A percentile compares a stretch with the other conserved stretches of the same genome.
These are phyloP conservation scores for Artemisia princeps DNA, from an alignment of 140 eudicot genomes.

Conservation along the genomic window DNA sequence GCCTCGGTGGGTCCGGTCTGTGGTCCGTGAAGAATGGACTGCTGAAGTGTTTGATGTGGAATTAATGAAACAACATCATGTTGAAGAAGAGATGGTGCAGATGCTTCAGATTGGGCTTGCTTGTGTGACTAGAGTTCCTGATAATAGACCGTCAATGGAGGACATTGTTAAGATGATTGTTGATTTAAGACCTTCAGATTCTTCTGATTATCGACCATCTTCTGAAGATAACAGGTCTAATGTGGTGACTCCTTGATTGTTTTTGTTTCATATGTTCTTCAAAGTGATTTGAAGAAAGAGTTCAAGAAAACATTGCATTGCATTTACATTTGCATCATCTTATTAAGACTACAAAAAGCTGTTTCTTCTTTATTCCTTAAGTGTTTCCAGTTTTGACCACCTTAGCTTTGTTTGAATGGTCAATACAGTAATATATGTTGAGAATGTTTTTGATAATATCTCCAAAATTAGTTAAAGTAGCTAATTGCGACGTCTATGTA, in stretches of 20 bases:
- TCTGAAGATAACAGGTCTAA: constrained; percentile 57
- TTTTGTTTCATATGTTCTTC: not conserved
- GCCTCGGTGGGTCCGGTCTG: constrained; percentile 84
- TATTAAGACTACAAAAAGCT: constrained; percentile 2
- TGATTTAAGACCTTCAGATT: constrained; percentile 48
- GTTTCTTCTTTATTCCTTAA: too few species aligned
- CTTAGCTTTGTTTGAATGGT: too few species aligned
- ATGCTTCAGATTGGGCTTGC: constrained; percentile 77
- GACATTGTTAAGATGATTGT: constrained; percentile 63
- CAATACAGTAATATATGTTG: too few species aligned
- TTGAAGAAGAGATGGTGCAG: constrained; percentile 79
- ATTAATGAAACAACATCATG: constrained; percentile 45
- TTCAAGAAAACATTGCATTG: constrained; percentile 17
- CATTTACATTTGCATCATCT: constrained; percentile 18
- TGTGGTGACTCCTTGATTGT: constrained; percentile 53
- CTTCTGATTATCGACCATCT: constrained; percentile 43
- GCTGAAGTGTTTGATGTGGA: constrained; percentile 74
- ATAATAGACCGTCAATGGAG: constrained; percentile 56
- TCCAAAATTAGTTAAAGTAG: too few species aligned
- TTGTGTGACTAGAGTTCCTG: constrained; percentile 55
- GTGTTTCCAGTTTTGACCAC: too few species aligned
- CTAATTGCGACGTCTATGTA: too few species aligned
- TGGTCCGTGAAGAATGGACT: constrained; percentile 84
- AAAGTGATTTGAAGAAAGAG: constrained; percentile 11
- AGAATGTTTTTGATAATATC: too few species aligned